Evolutionary conservation across 768 basidiomycete species (phyloP).

Genomic region (Pleurotus ostreatus): DNA sequence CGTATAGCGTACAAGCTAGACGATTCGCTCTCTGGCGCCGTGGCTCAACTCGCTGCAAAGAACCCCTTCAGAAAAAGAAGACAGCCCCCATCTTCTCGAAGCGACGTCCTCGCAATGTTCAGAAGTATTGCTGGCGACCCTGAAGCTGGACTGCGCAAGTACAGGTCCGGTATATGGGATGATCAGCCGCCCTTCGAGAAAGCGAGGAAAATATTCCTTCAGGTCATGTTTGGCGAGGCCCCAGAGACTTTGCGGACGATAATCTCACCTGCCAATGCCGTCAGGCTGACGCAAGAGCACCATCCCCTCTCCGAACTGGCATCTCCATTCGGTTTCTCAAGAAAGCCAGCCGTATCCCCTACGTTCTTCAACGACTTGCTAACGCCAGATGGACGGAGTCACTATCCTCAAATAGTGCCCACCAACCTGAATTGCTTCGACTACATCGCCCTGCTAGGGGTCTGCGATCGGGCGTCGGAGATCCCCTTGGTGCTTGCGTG

Average conservation of each 20-base stretch:
- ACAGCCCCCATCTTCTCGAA: conserved; percentile 14
- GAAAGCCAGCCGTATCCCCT: background rate
- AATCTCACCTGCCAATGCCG: conserved; percentile 11
- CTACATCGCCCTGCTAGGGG: conserved; percentile 60
- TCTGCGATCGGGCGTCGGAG: conserved; percentile 44
- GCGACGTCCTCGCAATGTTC: conserved; percentile 24
- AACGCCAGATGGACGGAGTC: background rate
- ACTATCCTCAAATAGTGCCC: conserved; percentile 33
- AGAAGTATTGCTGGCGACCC: conserved; percentile 23
- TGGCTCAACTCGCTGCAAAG: conserved; percentile 39
- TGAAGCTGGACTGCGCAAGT: conserved; percentile 18
- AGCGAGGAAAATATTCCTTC: conserved; percentile 49
- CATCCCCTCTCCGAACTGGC: conserved; percentile 5
- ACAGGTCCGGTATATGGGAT: conserved; percentile 41
- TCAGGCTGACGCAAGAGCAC: conserved; percentile 5
- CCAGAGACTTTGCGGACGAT: conserved; percentile 9
- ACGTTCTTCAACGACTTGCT: background rate
- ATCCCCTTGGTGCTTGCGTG: conserved; percentile 68
- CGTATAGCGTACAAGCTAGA: conserved; percentile 49
- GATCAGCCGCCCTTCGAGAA: conserved; percentile 40
- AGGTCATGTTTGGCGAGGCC: conserved; percentile 53
- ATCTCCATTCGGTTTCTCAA: background rate
- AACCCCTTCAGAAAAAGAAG: conserved; percentile 26
- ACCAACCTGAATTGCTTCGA: conserved; percentile 49
- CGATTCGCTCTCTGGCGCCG: conserved; percentile 43